Percentiles rank a stretch among this genome's conserved stretches.
These are phyloP conservation scores for Ganoderma sinense DNA, from an alignment of 1,284 basidiomycete genomes.

Conservation along the genomic window DNA sequence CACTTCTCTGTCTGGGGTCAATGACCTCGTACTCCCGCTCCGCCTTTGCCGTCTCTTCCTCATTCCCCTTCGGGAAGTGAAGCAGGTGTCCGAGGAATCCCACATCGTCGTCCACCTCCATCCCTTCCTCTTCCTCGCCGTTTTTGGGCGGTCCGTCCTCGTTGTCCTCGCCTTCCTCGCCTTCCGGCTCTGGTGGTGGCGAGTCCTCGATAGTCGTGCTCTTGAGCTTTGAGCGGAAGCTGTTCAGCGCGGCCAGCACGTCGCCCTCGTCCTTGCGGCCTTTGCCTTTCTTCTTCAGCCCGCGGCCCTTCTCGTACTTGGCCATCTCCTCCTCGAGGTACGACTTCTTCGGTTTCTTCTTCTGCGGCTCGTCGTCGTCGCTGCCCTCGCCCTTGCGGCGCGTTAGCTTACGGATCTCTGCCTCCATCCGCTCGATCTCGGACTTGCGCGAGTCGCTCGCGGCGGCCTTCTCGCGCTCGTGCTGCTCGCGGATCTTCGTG, in stretches of 20 bases:
- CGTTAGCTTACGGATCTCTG: slow-evolving; percentile 81
- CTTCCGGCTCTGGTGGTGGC: slow-evolving; percentile 41
- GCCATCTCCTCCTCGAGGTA: slow-evolving; percentile 82
- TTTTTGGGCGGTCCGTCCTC: slow-evolving; percentile 18
- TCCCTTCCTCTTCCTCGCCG: slow-evolving; percentile 54
- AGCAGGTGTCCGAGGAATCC: slow-evolving; percentile 83
- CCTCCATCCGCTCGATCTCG: slow-evolving; percentile 90
- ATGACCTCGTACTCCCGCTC: slow-evolving; percentile 93
- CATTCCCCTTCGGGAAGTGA: slow-evolving; percentile 81
- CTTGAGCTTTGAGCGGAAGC: slow-evolving; percentile 77
- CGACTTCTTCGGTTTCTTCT: slow-evolving; percentile 73
- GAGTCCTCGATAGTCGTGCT: slow-evolving; percentile 44
- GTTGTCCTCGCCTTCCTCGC: slow-evolving; percentile 32
- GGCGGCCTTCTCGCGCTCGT: slow-evolving; percentile 71
- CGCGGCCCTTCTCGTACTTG: slow-evolving; percentile 76
- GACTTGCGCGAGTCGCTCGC: slow-evolving; percentile 70
- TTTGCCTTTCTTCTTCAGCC: slow-evolving; percentile 66
- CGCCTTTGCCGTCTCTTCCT: slow-evolving; percentile 80
- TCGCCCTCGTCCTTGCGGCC: slow-evolving; percentile 78
- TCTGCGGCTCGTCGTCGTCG: slow-evolving; percentile 65
- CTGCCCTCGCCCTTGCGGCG: slow-evolving; percentile 57
- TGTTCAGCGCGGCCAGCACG: slow-evolving; percentile 73
- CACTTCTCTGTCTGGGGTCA: slow-evolving; percentile 75
- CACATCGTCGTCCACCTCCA: slow-evolving; percentile 85
- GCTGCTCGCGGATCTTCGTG: slow-evolving; percentile 75